These are phyloP conservation scores for Phytopythium vexans DNA, from an alignment of 352 stramenopile genomes.

Conservation along the genomic window DNA sequence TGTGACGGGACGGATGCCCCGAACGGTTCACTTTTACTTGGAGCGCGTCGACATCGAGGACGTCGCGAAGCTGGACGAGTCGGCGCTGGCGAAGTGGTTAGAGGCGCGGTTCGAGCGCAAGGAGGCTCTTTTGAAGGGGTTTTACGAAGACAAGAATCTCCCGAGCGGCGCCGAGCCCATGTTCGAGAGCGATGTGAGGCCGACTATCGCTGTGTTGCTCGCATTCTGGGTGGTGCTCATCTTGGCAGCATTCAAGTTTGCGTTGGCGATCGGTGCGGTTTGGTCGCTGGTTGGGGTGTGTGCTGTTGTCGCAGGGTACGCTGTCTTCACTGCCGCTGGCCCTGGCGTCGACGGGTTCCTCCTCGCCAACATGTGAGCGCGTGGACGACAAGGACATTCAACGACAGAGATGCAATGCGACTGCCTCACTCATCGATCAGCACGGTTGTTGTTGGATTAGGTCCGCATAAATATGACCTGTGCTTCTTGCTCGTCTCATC, in stretches of 20 bases:
- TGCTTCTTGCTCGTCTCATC: too few relatives aligned
- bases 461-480: too few relatives aligned
- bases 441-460: too few relatives aligned
- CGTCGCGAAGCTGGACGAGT: conserved; percentile 31
- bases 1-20: conserved; percentile 52
- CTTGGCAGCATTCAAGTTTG: conserved; percentile 19
- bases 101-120: conserved; percentile 66
- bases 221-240: conserved; percentile 57
- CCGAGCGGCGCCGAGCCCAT: conserved; percentile 44
- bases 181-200: conserved; percentile 29
- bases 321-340: conserved; percentile 26
- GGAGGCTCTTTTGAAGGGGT: conserved; percentile 54
- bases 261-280: conserved; percentile 21
- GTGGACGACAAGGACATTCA: too few relatives aligned
- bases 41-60: conserved; percentile 48
- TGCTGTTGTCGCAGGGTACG: conserved; percentile 27
- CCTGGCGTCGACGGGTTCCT: conserved; percentile 53
- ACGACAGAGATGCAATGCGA: too few relatives aligned
- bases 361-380: conserved; percentile 20
- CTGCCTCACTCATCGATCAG: too few relatives aligned
- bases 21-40: conserved; percentile 69
- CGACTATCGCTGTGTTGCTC: conserved; percentile 26
- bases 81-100: conserved; percentile 52
- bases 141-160: conserved; percentile 58
- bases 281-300: conserved; percentile 17